Evolutionary conservation across 257 asterid species (phyloP), one percentile per base, ranked within the genome.

Genomic region (Parsonsia alboflavescens): DNA sequence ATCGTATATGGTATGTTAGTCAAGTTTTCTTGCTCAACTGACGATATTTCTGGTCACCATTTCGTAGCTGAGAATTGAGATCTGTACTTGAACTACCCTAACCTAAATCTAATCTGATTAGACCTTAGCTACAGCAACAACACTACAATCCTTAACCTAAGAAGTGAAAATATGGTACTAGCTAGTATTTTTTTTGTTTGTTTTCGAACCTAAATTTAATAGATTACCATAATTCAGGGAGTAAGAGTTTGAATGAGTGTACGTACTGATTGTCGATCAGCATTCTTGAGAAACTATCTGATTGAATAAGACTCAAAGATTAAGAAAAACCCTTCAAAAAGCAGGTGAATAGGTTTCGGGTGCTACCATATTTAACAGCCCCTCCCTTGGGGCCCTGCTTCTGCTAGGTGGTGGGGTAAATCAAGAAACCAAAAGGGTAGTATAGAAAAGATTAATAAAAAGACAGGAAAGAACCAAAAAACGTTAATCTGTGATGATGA

Each of bases 1-100:
- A 75, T 75, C 10, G 1, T 78, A 73, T 33, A 80, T 78, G 71
- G 88, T 86, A 33, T 33, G 39, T 87, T 82, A 88, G 83, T 78
- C 78, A 41, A 3, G n/a, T 49, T 57, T 54, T 24, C 48, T 66
- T 28, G 22, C 36, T 41, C 10, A 54, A 63, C 52, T 21, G 68
- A 72, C 70, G 33, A 33, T 24, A 57, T 10, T 33, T 33, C 15
- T 24, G 49, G 1, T 36, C 21, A 41, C 13, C 50, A 36, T 36
- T 17, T 66, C 5, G 16, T 66, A 15, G 50, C 17, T 5, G 4
- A 33, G 39, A 33, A 33, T 33, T 33, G 3, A 33, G 39, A 71
- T 54, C 50, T 7, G 50, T 24, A n/a, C 57, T 24, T 15, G 24
- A 58, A 21, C 50, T 16, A 59, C 66, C 75, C 36, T 36, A 52